phyloP scores from a whole-genome alignment of 2,329 filamentous ascomycete genomes.

The Colletotrichum sojae region DNA sequence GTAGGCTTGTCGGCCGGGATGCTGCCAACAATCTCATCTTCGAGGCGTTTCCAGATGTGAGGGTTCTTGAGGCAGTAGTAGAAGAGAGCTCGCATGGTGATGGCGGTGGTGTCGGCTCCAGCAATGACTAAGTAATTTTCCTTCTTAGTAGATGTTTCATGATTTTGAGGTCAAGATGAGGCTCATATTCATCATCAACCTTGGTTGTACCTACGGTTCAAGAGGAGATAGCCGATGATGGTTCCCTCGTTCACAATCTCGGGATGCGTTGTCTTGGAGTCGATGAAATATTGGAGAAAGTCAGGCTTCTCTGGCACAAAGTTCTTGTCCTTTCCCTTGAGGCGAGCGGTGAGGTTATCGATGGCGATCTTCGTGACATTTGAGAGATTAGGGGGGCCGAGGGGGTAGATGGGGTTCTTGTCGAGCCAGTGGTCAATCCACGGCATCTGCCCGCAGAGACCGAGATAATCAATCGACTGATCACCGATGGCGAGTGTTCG shows the following conservation, averaged over 20 bases:
- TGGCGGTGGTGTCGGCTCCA: constrained; percentile 55
- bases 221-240: constrained; percentile 48
- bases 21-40: constrained; percentile 52
- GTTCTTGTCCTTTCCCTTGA: constrained; percentile 30
- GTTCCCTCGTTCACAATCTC: constrained; percentile 53
- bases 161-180: too few species aligned
- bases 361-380: constrained; percentile 43
- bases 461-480: constrained; percentile 52
- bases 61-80: constrained; percentile 55
- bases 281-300: constrained; percentile 52
- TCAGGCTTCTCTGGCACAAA: constrained; percentile 44
- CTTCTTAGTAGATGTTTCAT: not conserved
- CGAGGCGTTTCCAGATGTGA: constrained; percentile 45
- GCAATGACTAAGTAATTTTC: constrained; percentile 46
- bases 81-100: constrained; percentile 51
- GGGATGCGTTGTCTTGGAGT: constrained; percentile 51
- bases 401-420: constrained; percentile 47
- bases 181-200: too few species aligned
- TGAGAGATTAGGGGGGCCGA: constrained; percentile 45
- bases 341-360: constrained; percentile 40
- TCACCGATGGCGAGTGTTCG: constrained; percentile 49
- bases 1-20: constrained; percentile 11
- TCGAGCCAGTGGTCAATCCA: constrained; percentile 47
- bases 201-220: constrained; percentile 44
- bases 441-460: constrained; percentile 47